phyloP scores from a whole-genome alignment of 1,284 basidiomycete genomes.

The Ganoderma meredithae region DNA sequence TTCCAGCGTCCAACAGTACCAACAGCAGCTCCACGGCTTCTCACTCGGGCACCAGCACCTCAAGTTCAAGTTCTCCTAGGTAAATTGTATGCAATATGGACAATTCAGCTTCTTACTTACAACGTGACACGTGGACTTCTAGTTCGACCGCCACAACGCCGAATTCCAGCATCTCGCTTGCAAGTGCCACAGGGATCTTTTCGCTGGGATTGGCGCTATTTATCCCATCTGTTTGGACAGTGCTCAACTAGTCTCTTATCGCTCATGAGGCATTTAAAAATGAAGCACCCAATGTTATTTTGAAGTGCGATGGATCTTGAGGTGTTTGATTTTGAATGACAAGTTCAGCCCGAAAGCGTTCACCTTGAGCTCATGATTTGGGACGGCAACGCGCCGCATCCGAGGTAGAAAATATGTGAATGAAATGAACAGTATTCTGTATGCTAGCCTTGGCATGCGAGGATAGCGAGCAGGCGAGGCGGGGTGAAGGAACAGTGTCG shows the following conservation, averaged over 20 bases:
- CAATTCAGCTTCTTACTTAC: neutral
- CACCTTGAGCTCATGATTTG: neutral
- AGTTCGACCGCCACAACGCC: neutral
- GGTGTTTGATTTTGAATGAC: conserved; percentile 3
- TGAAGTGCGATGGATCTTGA: neutral
- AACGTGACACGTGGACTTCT: neutral
- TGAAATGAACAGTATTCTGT: neutral
- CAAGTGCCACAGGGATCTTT: neutral
- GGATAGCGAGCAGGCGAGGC: neutral
- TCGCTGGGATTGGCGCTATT: neutral
- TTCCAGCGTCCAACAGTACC: neutral
- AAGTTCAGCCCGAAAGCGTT: neutral
- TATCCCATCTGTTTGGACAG: neutral
- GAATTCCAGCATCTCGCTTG: neutral
- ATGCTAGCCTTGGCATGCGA: neutral
- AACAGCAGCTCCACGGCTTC: conserved; percentile 7
- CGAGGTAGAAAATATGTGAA: neutral
- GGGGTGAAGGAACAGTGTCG: neutral
- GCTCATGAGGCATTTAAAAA: no score
- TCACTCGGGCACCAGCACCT: neutral
- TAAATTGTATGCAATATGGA: neutral
- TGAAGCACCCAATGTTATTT: neutral
- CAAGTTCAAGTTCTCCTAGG: neutral
- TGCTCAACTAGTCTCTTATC: neutral
- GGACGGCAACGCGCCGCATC: neutral